Evolutionary conservation across 2,329 filamentous ascomycete species (phyloP).

Genomic region (Colletotrichum sp.): DNA sequence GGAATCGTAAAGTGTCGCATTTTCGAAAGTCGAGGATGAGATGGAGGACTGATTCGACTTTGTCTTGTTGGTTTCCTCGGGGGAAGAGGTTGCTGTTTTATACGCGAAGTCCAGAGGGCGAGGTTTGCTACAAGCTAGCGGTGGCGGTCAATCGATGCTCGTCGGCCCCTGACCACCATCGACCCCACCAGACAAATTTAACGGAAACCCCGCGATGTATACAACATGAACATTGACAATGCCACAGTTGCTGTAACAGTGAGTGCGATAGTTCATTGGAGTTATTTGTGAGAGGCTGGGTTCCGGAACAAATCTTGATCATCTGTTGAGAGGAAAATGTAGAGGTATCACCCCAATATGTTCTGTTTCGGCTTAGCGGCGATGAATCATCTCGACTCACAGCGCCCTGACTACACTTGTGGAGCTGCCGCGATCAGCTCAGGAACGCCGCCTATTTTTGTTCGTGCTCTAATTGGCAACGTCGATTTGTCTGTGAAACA

Average conservation of each 20-base stretch:
- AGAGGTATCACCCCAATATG: not conserved
- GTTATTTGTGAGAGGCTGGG: not conserved
- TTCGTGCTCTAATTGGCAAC: not conserved
- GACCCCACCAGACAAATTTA: not conserved
- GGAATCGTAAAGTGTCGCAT: constrained; percentile 25
- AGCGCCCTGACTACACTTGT: not conserved
- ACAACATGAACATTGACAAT: not conserved
- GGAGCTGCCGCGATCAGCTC: not conserved
- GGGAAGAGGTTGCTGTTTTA: not conserved
- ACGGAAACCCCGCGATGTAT: not conserved
- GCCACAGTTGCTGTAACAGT: not conserved
- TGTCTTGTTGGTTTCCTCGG: not conserved
- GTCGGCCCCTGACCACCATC: not conserved
- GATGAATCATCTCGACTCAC: not conserved
- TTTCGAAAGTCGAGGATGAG: not conserved
- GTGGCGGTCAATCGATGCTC: not conserved
- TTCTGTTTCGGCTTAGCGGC: not conserved
- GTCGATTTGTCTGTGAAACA: not conserved
- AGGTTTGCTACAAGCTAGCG: not conserved
- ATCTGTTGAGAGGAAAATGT: not conserved
- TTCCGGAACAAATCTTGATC: not conserved
- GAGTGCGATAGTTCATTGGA: not conserved
- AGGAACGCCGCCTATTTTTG: not conserved
- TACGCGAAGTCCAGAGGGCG: accelerated
- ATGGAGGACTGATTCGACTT: not conserved